Base-by-base conservation (phyloP, 1,139 yeast species). In the Suhomyces maxii region DNA sequence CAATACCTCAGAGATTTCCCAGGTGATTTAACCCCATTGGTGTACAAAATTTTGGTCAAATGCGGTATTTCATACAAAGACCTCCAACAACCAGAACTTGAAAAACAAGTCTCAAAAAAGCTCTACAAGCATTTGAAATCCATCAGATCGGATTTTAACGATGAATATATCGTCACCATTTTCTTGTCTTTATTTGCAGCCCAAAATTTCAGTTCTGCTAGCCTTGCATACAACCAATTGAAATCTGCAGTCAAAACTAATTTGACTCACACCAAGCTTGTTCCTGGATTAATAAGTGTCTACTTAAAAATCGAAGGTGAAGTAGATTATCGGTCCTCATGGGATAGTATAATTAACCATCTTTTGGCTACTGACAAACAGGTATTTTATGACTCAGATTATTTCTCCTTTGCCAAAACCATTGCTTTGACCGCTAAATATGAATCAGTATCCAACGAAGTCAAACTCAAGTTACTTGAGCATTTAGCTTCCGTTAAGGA, bases 201-300 rank as follows among this genome's bases (percentile, higher is more conserved):
- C 34, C 37, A 44, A 7, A 44, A 40, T 14, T 26, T 11, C 13
- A 26, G 7, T 26, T 11, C 47, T 13, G 11, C 40, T 11, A 40
- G 35, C 31, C 40, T 41, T 32, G 47, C 47, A 6, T 37, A 26
- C 11, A 30, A 14, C 8, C 39, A 44, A 12, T n/a, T 44, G 11
- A 36, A 32, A 26, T 23, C 44, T n/a, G 48, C 48, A 1, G 43
- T 45, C 5, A 51, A 53, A 1, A 49, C 52, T 9, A 58, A 59
- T 41, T 51, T 62, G 13, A 42, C 52, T 7, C 51, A 58, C 10
- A 53, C 57, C 7, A 54, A 56, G 34, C 47, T 65, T 6, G 55
- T 64, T 7, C 83, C 82, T 30, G 77, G 73, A 46, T 65, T 73
- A 57, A 71, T 71, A 46, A 79, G 76, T 32, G 61, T 76, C 1